Conservation (phyloP, 352 stramenopile genomes). For the Pythium vanterpoolii region DNA sequence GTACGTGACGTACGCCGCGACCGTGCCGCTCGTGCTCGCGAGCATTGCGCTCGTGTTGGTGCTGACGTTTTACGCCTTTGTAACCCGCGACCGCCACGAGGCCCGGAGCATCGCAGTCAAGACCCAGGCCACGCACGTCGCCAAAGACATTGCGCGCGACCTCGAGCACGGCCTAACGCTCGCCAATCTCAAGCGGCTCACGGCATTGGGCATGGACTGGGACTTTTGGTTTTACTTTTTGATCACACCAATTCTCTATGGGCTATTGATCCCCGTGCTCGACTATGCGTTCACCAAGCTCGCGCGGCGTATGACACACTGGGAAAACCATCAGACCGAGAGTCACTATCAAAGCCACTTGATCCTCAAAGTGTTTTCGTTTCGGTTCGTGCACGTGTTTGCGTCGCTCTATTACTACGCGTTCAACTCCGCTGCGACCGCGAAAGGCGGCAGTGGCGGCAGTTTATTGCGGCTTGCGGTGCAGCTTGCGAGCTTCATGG, state of each 20-base stretch:
- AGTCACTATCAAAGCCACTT: slow-evolving; percentile 86
- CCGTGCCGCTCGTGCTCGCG: slow-evolving; percentile 53
- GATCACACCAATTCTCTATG: slow-evolving; percentile 84
- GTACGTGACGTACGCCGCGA: slow-evolving; percentile 69
- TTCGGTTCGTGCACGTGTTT: slow-evolving; percentile 97
- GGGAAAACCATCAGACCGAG: slow-evolving; percentile 91
- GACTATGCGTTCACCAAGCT: slow-evolving; percentile 82
- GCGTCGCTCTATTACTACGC: slow-evolving; percentile 96
- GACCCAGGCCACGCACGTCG: slow-evolving; percentile 34
- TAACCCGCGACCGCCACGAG: slow-evolving; percentile 74
- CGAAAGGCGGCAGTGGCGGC: slow-evolving; percentile 24
- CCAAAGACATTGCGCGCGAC: slow-evolving; percentile 41
- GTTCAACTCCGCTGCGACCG: slow-evolving; percentile 42
- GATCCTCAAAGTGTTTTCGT: slow-evolving; percentile 98
- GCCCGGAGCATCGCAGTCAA: slow-evolving; percentile 44
- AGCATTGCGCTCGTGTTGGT: slow-evolving; percentile 57
- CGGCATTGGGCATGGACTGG: slow-evolving; percentile 61
- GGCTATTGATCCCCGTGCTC: slow-evolving; percentile 77
- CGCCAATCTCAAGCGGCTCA: slow-evolving; percentile 46
- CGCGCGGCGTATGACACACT: slow-evolving; percentile 91
- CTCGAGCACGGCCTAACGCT: slow-evolving; percentile 53
- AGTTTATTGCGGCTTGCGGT: slow-evolving; percentile 89
- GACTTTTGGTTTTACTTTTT: slow-evolving; percentile 87
- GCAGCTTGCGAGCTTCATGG: slow-evolving; percentile 92
- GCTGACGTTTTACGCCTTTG: slow-evolving; percentile 68